Base-by-base conservation (phyloP, 345 rosid genomes). In the Turnera subulata region DNA sequence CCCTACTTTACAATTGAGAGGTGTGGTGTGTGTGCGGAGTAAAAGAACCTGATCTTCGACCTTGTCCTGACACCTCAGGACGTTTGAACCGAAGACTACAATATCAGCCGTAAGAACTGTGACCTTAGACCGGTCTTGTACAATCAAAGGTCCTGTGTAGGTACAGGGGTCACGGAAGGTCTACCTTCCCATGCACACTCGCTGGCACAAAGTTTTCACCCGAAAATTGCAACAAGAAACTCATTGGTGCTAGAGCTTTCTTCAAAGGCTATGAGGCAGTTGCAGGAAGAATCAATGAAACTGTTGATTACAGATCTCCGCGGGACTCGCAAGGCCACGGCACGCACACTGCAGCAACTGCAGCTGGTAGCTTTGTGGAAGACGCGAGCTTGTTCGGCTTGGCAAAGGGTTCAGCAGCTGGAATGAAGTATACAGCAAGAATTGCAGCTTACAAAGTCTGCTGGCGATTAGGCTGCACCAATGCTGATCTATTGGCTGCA, bases 331-430 rank as follows among this genome's bases (percentile, higher is more conserved):
- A 74, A 59, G 95, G 96, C 51, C 97, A 87, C 20, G 97, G 95
- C 25, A 85, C 95, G 5, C 96, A 91, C 72, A 88, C 96, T 3
- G 85, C 97, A 25, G 80, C 97, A 37, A 87, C 96, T 0, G 95
- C 91, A 6, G 93, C 73, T 0, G 96, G 97, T 5, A 67, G 50
- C 61, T 37, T 77, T 6, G 91, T 78, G 1, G 53, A 26, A 2
- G 35, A 59, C 14, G 95, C 87, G 9, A 76, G 54, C 65, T 58
- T 80, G 63, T 78, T 63, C 39, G 87, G 93, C 7, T 53, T 78
- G 39, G 95, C 84, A 0, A 73, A 70, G 26, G 95, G 96, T 6
- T 51, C 71, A 0, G 97, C 94, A 0, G 58, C 76, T 0, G 94
- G 96, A 46, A 82, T 88, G 84, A 79, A 73, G 73, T 82, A 74